Evolutionary conservation across 176 grass and related monocot genomes (phyloP).

Genomic region (Thinopyrum elongatum): DNA sequence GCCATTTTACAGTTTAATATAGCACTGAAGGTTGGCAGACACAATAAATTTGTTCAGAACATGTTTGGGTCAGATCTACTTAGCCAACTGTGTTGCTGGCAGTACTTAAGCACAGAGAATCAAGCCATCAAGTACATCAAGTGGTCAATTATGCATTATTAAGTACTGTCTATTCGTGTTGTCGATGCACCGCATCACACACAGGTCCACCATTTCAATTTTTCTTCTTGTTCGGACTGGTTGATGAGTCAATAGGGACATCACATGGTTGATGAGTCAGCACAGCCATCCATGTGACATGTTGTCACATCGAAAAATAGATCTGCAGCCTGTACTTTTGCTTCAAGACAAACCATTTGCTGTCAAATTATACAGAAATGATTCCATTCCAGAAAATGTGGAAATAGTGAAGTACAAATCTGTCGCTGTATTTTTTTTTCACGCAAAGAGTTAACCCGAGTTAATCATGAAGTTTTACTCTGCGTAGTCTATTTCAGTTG

Average conservation of each 20-base stretch:
- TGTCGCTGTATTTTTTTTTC: neutral
- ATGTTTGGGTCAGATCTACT: neutral
- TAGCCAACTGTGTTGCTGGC: neutral
- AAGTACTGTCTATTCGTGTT: neutral
- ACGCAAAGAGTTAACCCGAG: neutral
- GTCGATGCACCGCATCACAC: conserved; percentile 41
- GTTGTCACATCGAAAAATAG: neutral
- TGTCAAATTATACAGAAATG: neutral
- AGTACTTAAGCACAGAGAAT: conserved; percentile 1
- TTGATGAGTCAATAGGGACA: neutral
- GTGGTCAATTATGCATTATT: neutral
- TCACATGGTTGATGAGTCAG: conserved; percentile 35
- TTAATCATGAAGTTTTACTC: neutral
- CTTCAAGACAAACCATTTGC: conserved; percentile 5
- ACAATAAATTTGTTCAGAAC: neutral
- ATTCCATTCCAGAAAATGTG: neutral
- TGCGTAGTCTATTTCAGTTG: neutral
- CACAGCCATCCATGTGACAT: conserved; percentile 18
- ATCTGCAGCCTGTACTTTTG: conserved; percentile 16
- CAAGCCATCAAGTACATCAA: conserved; percentile 7
- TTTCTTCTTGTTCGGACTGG: conserved; percentile 29
- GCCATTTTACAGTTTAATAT: neutral
- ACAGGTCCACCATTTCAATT: conserved; percentile 15
- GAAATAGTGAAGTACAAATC: neutral
- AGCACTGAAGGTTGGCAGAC: neutral